Base-by-base conservation (phyloP, 768 basidiomycete genomes). In the Terana coerulea region DNA sequence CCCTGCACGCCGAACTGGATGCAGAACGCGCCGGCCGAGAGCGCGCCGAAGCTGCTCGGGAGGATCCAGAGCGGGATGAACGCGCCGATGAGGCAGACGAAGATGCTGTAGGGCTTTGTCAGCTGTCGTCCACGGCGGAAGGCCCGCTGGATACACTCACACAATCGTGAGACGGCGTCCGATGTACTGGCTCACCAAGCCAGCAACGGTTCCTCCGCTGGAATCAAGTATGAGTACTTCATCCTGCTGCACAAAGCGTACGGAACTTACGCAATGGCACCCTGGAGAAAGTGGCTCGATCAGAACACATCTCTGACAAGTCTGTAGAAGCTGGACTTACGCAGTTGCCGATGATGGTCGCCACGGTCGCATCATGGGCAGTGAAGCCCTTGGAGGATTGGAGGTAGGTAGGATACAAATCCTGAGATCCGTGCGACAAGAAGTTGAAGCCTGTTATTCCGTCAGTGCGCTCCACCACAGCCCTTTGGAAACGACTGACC, bases 1-100 rank as follows among this genome's bases (percentile, higher is more conserved):
- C 91, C 91, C 64, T 95, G 93, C 0, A 95, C 89, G 45, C 89
- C 90, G 57, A 90, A 81, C 61, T 94, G 91, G 14, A 92, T 72
- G 59, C 80, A 91, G 70, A 95, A 95, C 0, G 91, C 92, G 8
- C 91, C 91, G 0, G 89, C 90, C 0, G 88, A 62, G 8, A 97
- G 83, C 1, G 72, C 76, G 1, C 77, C 65, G 66, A 94, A 94
- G 1, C 75, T 68, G 5, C 60, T 67, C 2, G 93, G 93, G 6
- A 95, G 59, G 58, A 92, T 88, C 93, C 92, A 95, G 1, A 94
- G 73, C 0, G 87, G 87, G 59, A 89, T 87, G 69, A 81, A 80
- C 21, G 64, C 74, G 62, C 75, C 84, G 39, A 84, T 69, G 31
- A 80, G 62, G n/a, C 77, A 54, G 26, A 83, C 76, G 62, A 77